These are phyloP conservation scores for Cryphonectria japonica DNA, from an alignment of 2,329 filamentous ascomycete genomes.

Conservation along the genomic window DNA sequence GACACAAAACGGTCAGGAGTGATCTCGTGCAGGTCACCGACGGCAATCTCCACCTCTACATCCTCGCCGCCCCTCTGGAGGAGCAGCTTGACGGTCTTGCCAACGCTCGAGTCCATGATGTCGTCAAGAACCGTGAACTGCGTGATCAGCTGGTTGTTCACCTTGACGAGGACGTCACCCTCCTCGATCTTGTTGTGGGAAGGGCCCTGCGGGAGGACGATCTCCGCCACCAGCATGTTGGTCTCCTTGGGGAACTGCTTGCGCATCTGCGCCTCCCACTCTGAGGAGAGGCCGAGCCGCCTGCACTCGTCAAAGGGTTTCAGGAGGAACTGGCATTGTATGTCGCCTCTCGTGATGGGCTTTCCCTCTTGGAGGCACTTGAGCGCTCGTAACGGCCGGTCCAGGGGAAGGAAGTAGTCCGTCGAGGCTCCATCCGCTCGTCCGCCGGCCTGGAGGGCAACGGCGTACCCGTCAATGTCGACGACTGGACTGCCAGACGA, in stretches of 20 bases:
- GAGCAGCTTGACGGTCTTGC: conserved; percentile 74
- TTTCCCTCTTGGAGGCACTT: conserved; percentile 79
- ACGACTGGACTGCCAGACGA: conserved; percentile 98
- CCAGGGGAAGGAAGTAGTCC: conserved; percentile 94
- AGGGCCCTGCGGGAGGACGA: conserved; percentile 88
- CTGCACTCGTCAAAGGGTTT: conserved; percentile 98
- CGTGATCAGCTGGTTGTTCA: conserved; percentile 90
- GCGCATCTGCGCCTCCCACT: conserved; percentile 86
- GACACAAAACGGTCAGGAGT: conserved; percentile 95
- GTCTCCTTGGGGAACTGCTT: conserved; percentile 88
- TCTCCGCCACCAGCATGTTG: conserved; percentile 95
- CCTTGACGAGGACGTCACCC: conserved; percentile 89
- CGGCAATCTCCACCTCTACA: conserved; percentile 79
- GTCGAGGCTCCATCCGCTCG: conserved; percentile 93
- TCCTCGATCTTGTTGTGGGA: conserved; percentile 87
- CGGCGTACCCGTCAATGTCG: conserved; percentile 88
- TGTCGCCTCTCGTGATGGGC: conserved; percentile 86
- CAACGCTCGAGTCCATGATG: conserved; percentile 87
- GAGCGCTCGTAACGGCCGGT: conserved; percentile 85
- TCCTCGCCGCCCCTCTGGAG: conserved; percentile 90
- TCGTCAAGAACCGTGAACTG: conserved; percentile 92
- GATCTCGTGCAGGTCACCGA: conserved; percentile 90
- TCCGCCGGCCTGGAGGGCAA: conserved; percentile 92
- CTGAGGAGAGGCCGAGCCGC: conserved; percentile 78
- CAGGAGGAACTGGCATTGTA: conserved; percentile 95